These are phyloP conservation scores for Ceratocystiopsis sp. DNA, from an alignment of 2,329 filamentous ascomycete genomes.

Conservation along the genomic window DNA sequence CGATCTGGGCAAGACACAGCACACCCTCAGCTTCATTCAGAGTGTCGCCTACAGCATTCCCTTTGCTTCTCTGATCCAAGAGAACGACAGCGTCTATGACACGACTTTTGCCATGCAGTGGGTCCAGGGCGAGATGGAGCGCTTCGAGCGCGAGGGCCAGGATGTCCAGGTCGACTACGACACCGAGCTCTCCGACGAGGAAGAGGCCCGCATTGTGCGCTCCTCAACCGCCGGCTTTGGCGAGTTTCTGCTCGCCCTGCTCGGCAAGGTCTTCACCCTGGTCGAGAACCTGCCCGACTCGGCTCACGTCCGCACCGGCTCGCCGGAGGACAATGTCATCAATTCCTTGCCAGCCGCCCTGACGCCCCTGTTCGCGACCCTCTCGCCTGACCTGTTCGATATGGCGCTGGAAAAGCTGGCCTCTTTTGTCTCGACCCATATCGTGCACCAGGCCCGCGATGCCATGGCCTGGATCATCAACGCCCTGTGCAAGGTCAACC, in stretches of 20 bases:
- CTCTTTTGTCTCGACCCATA: constrained; percentile 79
- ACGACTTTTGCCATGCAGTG: constrained; percentile 73
- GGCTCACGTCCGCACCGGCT: constrained; percentile 70
- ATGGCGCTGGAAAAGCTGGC: constrained; percentile 82
- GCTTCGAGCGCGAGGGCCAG: constrained; percentile 77
- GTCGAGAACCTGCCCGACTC: constrained; percentile 90
- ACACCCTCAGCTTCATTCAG: constrained; percentile 89
- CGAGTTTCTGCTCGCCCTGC: constrained; percentile 78
- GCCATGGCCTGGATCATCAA: constrained; percentile 99
- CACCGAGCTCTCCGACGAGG: constrained; percentile 63
- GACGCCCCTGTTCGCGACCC: constrained; percentile 71
- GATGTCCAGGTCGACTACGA: constrained; percentile 75
- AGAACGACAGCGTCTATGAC: constrained; percentile 42
- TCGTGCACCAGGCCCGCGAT: constrained; percentile 91
- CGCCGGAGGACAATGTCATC: constrained; percentile 91
- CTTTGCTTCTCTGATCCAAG: constrained; percentile 60
- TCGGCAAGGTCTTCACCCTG: constrained; percentile 89
- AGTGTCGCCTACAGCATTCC: constrained; percentile 93
- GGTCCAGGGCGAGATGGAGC: constrained; percentile 87
- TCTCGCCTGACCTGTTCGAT: constrained; percentile 89
- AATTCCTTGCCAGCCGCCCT: constrained; percentile 87
- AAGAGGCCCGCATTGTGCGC: constrained; percentile 72
- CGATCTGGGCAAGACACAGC: constrained; percentile 88
- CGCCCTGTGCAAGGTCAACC: constrained; percentile 86
- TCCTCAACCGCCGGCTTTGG: constrained; percentile 90